Evolutionary conservation across 2,329 filamentous ascomycete species (phyloP), one percentile per base, ranked within the genome.

Genomic region (Colletotrichum neosansevieriae): DNA sequence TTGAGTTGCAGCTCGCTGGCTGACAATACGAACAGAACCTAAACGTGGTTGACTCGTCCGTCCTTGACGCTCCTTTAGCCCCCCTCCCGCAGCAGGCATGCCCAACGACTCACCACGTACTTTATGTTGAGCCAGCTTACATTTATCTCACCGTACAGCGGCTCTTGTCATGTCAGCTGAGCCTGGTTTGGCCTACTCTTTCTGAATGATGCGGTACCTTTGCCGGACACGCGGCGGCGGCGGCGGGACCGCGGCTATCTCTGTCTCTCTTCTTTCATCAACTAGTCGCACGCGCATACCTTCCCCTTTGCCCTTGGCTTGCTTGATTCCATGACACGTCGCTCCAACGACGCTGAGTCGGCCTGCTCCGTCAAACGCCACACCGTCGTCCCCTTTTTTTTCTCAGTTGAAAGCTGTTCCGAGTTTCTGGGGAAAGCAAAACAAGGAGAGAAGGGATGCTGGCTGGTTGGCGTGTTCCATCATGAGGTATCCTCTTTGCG

Each of bases 401-500:
- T 50, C 38, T 19, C 32, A 29, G 45, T 24, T 34, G 29, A 21
- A 42, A 54, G 29, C 32, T 38, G n/a, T 47, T 49, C 53, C 38
- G 40, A 24, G 32, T n/a, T 50, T 13, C 42, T 32, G 57, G 29
- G 53, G 53, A 36, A 64, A 64, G 42, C 57, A 42, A 44, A 58
- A 45, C 54, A 62, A 49, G 54, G 54, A 42, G 49, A 50, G 49
- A 56, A 68, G 61, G 54, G 64, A 65, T 45, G 40, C 36, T 56
- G 50, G 54, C 17, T 36, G 61, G 65, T 32, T 29, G 61, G 65
- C 32, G 54, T 68, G 65, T 59, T 59, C 61, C 65, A 65, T 40
- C 65, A 65, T 42, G 19, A 60, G 34, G 61, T 65, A 65, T 50
- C 61, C 61, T 60, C 59, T 59, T 60, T 68, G 42, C 65, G 61